Evolutionary conservation across 1,284 basidiomycete genomes (phyloP).

Genomic region (Porodaedalea pini): DNA sequence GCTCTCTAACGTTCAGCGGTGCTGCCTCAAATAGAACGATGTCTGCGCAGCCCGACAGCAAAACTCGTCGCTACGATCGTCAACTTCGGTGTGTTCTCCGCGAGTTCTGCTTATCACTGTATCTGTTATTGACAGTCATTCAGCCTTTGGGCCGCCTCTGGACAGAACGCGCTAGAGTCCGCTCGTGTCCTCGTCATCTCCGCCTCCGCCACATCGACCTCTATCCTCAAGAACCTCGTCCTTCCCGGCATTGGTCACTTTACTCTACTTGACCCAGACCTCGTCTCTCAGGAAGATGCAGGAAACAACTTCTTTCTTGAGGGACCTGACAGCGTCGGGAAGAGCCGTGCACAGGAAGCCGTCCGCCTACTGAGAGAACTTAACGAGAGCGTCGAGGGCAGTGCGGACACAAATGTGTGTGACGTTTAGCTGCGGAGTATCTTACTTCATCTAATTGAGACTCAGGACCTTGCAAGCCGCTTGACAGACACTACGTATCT

Average conservation of each 20-base stretch:
- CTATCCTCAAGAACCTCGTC: conserved; percentile 92
- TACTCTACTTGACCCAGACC: conserved; percentile 73
- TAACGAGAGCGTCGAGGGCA: conserved; percentile 81
- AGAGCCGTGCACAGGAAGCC: conserved; percentile 76
- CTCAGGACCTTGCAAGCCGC: conserved; percentile 50
- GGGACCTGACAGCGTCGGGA: conserved; percentile 71
- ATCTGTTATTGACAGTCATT: background rate
- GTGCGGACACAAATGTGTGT: conserved; percentile 55
- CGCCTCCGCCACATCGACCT: conserved; percentile 76
- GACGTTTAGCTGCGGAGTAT: background rate
- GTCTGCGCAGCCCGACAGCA: conserved; percentile 67
- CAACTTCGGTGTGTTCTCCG: conserved; percentile 69
- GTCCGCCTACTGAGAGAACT: conserved; percentile 80
- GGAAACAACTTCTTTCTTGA: conserved; percentile 97
- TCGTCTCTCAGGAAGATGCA: conserved; percentile 71
- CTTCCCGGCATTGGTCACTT: conserved; percentile 92
- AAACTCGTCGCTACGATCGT: conserved; percentile 87
- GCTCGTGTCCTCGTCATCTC: conserved; percentile 81
- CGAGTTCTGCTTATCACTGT: background rate
- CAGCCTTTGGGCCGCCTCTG: conserved; percentile 93
- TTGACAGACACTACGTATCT: conserved; percentile 51
- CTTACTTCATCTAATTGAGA: background rate
- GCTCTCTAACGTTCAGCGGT: background rate
- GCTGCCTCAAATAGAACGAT: conserved; percentile 23
- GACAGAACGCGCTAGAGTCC: conserved; percentile 88